Base-by-base conservation (phyloP, 805 yeast genomes). In the Candida wancherniae region DNA sequence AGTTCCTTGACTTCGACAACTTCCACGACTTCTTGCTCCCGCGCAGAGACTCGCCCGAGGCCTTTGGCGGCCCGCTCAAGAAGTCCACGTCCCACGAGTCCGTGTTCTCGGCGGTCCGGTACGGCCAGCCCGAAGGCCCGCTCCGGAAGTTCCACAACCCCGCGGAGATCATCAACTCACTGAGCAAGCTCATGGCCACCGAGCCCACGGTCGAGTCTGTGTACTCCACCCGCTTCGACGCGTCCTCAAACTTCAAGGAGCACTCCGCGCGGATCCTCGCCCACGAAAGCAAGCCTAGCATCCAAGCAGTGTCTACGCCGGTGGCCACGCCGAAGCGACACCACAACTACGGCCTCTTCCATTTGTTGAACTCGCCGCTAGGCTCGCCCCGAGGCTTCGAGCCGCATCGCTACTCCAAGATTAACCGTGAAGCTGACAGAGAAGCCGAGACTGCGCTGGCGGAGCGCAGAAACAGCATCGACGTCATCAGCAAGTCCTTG, bases 111-210 rank as follows among this genome's bases (percentile, higher is more conserved):
- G 36, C 29, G 13, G 19, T 12, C 14, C 32, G 11, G n/a, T 18
- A n/a, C n/a, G n/a, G n/a, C n/a, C 26, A 23, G 25, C 10, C 20
- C 18, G 5, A 23, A 7, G 20, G 20, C 9, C 16, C 29, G 19
- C 21, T 19, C 24, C 26, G 39, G 22, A 54, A 54, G 30, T 63
- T 63, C 40, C 67, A 63, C 33, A 63, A 63, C 36, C 69, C 69
- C 0, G 55, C 54, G 8, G 57, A 50, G 12, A 52, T 40, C 24
- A 49, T 59, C 17, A 18, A 26, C 16, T 19, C 38, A 2, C 42
- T 13, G 20, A 37, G 27, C 18, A 36, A 39, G 20, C 34, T 34
- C 9, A 8, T 31, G 10, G 29, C 42, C 15, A 38, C 31, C 14
- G 39, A 42, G 25, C 40, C 67, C n/a, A 59, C 65, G 2, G 49